Evolutionary conservation across 2,329 filamentous ascomycete genomes (phyloP).

Genomic region (Fusarium protoensiforme): DNA sequence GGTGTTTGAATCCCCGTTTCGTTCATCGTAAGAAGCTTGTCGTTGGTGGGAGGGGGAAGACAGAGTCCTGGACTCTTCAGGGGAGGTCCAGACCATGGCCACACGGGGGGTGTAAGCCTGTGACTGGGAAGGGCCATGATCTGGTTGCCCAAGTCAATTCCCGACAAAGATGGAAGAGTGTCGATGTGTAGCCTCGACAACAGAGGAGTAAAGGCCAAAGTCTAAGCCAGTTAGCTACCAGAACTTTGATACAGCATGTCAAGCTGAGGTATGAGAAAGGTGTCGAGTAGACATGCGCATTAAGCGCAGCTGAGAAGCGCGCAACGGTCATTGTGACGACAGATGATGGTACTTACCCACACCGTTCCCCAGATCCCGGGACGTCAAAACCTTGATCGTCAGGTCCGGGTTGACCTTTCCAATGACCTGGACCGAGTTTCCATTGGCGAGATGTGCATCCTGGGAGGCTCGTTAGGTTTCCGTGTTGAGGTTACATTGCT

Average conservation of each 20-base stretch:
- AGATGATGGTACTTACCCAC: conserved; percentile 68
- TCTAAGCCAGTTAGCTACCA: conserved; percentile 62
- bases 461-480: conserved; percentile 47
- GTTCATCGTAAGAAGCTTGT: conserved; percentile 9
- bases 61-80: conserved; percentile 11
- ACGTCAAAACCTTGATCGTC: conserved; percentile 75
- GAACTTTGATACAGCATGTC: background rate
- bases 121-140: conserved; percentile 38
- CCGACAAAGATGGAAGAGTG: conserved; percentile 81
- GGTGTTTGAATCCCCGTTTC: conserved; percentile 18
- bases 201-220: conserved; percentile 77
- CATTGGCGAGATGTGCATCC: conserved; percentile 77
- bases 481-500: background rate
- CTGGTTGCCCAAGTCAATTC: conserved; percentile 49
- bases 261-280: background rate
- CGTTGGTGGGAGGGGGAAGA: background rate
- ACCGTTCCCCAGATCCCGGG: conserved; percentile 74
- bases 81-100: conserved; percentile 53
- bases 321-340: conserved; percentile 31
- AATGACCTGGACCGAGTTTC: conserved; percentile 80
- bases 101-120: conserved; percentile 46
- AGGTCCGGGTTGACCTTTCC: conserved; percentile 83
- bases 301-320: background rate
- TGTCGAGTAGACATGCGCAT: background rate
- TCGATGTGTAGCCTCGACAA: conserved; percentile 87